These are phyloP conservation scores for Camellia granthamiana DNA, from an alignment of 148 eudicot species.

Conservation along the genomic window DNA sequence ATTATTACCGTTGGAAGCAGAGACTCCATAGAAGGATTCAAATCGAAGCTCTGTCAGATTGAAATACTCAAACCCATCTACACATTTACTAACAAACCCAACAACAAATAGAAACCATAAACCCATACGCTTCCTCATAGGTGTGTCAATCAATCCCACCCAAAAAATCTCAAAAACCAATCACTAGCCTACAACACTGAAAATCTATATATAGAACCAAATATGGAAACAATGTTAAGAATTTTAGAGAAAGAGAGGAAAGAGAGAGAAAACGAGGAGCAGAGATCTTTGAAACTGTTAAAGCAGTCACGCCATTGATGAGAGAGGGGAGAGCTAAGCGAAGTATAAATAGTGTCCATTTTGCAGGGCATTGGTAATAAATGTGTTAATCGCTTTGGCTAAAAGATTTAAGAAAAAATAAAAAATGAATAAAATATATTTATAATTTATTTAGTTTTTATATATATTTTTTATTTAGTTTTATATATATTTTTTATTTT, in stretches of 20 bases:
- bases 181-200: background rate
- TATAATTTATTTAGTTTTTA: too few relatives aligned
- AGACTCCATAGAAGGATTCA: constrained; percentile 50
- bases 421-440: too few relatives aligned
- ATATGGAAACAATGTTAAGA: background rate
- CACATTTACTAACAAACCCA: constrained; percentile 30
- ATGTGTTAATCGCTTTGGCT: background rate
- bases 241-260: background rate
- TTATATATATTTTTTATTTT: too few relatives aligned
- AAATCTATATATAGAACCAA: background rate
- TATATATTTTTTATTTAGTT: too few relatives aligned
- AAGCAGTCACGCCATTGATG: too few relatives aligned
- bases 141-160: background rate
- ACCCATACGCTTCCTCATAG: constrained; percentile 24
- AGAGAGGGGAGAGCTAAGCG: too few relatives aligned
- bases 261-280: background rate
- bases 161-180: background rate
- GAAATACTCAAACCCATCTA: constrained; percentile 29
- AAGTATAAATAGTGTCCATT: too few relatives aligned
- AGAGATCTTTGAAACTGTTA: too few relatives aligned
- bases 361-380: too few relatives aligned
- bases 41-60: constrained; percentile 20
- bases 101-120: constrained; percentile 27
- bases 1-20: constrained; percentile 28
- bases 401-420: too few relatives aligned